Conservation (phyloP, 495 filamentous ascomycete genomes). For the Collariella sp. region DNA sequence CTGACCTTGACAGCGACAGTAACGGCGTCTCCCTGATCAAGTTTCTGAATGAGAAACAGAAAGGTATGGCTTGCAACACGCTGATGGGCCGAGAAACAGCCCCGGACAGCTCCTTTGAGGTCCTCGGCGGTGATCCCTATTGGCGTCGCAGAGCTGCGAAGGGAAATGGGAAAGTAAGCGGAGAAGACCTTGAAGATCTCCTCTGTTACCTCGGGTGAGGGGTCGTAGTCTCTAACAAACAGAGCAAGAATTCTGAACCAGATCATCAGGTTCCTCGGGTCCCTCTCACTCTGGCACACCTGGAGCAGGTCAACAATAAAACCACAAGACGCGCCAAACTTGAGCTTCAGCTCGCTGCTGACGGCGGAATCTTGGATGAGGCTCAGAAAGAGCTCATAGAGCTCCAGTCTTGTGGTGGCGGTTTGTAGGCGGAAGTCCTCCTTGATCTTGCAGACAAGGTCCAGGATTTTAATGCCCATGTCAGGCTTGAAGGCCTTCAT, state of each 20-base stretch:
- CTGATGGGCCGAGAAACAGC: conserved; percentile 40
- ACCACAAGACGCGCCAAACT: conserved; percentile 29
- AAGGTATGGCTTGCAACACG: conserved; percentile 34
- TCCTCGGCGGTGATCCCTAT: conserved; percentile 42
- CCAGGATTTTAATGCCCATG: conserved; percentile 34
- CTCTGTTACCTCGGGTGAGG: conserved; percentile 33
- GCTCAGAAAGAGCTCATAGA: conserved; percentile 39
- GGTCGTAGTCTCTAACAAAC: conserved; percentile 33
- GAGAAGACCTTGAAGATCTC: conserved; percentile 42
- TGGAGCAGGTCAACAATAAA: conserved; percentile 36
- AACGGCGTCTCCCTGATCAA: conserved; percentile 43
- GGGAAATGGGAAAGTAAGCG: conserved; percentile 46
- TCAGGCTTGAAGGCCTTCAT: conserved; percentile 41
- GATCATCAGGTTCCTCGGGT: conserved; percentile 40
- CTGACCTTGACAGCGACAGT: conserved; percentile 41
- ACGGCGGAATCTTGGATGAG: conserved; percentile 32
- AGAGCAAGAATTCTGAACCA: conserved; percentile 38
- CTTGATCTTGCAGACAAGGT: conserved; percentile 35
- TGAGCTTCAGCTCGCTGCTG: conserved; percentile 33
- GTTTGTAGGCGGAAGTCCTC: conserved; percentile 42
- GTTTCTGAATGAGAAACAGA: conserved; percentile 38
- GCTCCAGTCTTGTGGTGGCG: conserved; percentile 35
- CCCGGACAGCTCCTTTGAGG: conserved; percentile 37
- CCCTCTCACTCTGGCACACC: conserved; percentile 40
- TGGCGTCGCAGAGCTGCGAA: conserved; percentile 35